These are phyloP conservation scores for Saturnispora kantuleensis DNA, from an alignment of 805 yeast species.

Conservation along the genomic window DNA sequence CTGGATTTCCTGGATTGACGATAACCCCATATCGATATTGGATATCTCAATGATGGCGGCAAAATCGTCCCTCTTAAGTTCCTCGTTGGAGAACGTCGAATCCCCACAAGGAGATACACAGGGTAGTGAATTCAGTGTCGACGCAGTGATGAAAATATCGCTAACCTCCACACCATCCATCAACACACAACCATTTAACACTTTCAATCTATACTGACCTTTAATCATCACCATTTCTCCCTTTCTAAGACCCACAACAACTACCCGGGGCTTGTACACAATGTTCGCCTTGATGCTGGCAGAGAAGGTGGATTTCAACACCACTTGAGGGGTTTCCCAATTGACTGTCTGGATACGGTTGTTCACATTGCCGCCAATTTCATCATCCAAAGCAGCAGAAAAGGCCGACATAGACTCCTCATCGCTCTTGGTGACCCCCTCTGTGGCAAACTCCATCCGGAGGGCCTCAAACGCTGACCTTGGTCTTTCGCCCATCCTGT, in stretches of 20 bases:
- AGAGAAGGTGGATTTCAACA: slow-evolving; percentile 1
- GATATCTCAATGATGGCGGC: slow-evolving; percentile 33
- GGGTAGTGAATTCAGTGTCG: slow-evolving; percentile 32
- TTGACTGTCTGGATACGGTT: neutral
- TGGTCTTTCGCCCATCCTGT: neutral
- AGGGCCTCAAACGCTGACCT: slow-evolving; percentile 2
- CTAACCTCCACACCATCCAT: slow-evolving; percentile 31
- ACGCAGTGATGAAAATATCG: slow-evolving; percentile 22
- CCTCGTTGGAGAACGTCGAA: too few species aligned
- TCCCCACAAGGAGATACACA: too few species aligned
- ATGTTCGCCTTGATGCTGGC: slow-evolving; percentile 1
- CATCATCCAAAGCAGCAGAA: neutral
- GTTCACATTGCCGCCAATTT: neutral
- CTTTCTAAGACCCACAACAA: slow-evolving; percentile 30
- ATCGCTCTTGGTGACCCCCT: too few species aligned
- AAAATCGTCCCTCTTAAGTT: slow-evolving; percentile 15
- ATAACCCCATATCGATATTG: slow-evolving; percentile 35
- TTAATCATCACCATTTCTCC: slow-evolving; percentile 30
- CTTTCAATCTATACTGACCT: slow-evolving; percentile 36
- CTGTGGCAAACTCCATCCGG: too few species aligned
- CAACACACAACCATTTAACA: slow-evolving; percentile 38
- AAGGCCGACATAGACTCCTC: too few species aligned
- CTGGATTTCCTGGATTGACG: slow-evolving; percentile 32
- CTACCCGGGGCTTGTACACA: neutral
- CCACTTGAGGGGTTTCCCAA: neutral